Base-by-base conservation (phyloP, 345 rosid genomes). In the Rhizophora mangle region DNA sequence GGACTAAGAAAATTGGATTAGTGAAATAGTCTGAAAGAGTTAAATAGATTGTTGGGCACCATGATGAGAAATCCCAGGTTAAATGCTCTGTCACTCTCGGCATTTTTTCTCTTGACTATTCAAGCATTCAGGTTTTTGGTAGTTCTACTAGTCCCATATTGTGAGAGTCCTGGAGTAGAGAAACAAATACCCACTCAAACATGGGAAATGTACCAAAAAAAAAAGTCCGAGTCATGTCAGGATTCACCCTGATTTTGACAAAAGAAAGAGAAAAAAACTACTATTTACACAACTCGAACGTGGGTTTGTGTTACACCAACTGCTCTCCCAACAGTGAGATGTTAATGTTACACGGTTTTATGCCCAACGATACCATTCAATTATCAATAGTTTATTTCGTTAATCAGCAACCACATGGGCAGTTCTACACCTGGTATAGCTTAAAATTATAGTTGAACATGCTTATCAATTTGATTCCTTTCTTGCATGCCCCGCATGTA, bases 401-500 rank as follows among this genome's bases (percentile, higher is more conserved):
- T 43, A 11, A 59, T 55, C 49, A 46, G 63, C 30, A 26, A 66
- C 54, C 19, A 64, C 26, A 29, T 46, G 66, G 24, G 49, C 13
- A 43, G 19, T 4, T 61, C n/a, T 63, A 11, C 64, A 67, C 76
- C 73, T 46, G 60, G 64, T 8, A 60, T 68, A 65, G 31, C 65
- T 70, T 72, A 70, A 64, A 67, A 67, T 53, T 10, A 57, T 69
- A 71, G 54, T 64, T 52, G 81, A 76, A 73, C 74, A 67, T 72
- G 83, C 86, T 77, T 43, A 72, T 70, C 76, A n/a, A 29, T 51
- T 65, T 2, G 76, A 36, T 61, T 62, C 73, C 65, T 67, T 77
- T 73, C 63, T 72, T 82, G 68, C 79, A 65, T 73, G 72, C 82
- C 27, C 54, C 63, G 63, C 46, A 47, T 59, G 55, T 65, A 49